A percentile compares a stretch with the other conserved stretches of the same genome.
Conservation (phyloP, 2,329 filamentous ascomycete species). For the Juglanconis oblonga region DNA sequence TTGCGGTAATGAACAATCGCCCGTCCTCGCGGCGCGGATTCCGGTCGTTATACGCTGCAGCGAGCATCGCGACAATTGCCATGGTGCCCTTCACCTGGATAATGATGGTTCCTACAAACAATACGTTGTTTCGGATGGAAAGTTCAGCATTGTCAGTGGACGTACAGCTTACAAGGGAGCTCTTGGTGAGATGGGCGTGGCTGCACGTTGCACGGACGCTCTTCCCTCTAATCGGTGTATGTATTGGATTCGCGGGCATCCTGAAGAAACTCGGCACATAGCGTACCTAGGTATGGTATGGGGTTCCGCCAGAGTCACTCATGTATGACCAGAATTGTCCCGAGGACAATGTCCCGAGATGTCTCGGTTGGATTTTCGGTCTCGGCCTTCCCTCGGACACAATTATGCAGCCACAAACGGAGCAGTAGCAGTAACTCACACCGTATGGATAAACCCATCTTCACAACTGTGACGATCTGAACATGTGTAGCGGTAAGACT, state of each 20-base stretch:
- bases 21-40: constrained; percentile 17
- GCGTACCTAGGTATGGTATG: neutral
- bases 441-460: too few species aligned
- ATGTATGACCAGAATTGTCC: neutral
- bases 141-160: neutral
- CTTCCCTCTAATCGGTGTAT: constrained; percentile 22
- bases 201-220: constrained; percentile 25
- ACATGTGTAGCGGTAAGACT: too few species aligned
- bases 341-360: too few species aligned
- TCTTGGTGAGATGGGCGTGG: constrained; percentile 27
- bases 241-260: constrained; percentile 7
- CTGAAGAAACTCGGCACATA: neutral
- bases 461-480: too few species aligned
- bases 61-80: constrained; percentile 15
- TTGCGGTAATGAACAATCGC: constrained; percentile 23
- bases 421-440: too few species aligned
- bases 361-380: too few species aligned
- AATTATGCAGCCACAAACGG: too few species aligned
- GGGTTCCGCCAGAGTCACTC: too few species aligned
- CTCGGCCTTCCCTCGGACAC: too few species aligned
- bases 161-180: constrained; percentile 1
- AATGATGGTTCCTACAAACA: constrained; percentile 33
- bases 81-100: constrained; percentile 37
- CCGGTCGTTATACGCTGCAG: neutral
- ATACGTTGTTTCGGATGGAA: constrained; percentile 11